Percentiles rank a stretch among this genome's conserved stretches.
Conservation (phyloP, 2,329 filamentous ascomycete species). For the Reticulascus tulasneorum region DNA sequence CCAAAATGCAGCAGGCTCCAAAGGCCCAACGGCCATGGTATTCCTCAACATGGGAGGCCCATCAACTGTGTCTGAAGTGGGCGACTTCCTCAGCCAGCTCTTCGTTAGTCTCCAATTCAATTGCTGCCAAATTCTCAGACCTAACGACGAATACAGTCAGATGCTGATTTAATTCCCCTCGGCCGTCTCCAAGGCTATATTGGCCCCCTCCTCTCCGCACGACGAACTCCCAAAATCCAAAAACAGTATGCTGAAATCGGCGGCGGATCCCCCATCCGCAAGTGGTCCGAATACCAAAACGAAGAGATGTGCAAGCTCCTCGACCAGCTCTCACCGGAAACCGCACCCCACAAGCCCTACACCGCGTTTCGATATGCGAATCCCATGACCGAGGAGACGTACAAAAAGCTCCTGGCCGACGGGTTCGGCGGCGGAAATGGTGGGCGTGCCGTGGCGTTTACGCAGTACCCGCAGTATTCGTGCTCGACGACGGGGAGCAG, state of each 20-base stretch:
- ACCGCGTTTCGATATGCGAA: slow-evolving; percentile 95
- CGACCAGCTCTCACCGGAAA: slow-evolving; percentile 85
- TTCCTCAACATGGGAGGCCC: slow-evolving; percentile 99
- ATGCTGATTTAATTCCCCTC: slow-evolving; percentile 92
- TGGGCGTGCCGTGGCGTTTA: slow-evolving; percentile 94
- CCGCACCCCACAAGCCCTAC: slow-evolving; percentile 94
- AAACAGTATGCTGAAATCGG: slow-evolving; percentile 95
- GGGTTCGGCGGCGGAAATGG: slow-evolving; percentile 87
- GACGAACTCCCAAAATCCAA: slow-evolving; percentile 92
- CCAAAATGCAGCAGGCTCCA: slow-evolving; percentile 64
- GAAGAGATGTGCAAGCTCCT: slow-evolving; percentile 96
- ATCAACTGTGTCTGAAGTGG: slow-evolving; percentile 81
- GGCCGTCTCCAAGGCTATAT: slow-evolving; percentile 88
- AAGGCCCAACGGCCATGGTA: slow-evolving; percentile 94
- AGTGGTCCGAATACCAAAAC: slow-evolving; percentile 95
- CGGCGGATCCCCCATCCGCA: slow-evolving; percentile 94
- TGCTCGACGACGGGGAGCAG: slow-evolving; percentile 97
- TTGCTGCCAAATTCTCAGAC: background rate
- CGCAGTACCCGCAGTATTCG: slow-evolving; percentile 97
- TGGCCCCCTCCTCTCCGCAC: slow-evolving; percentile 78
- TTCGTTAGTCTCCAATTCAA: slow-evolving; percentile 61
- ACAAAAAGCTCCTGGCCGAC: slow-evolving; percentile 74
- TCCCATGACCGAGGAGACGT: slow-evolving; percentile 92
- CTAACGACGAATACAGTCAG: slow-evolving; percentile 57
- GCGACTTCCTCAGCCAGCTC: slow-evolving; percentile 81